phyloP scores from a whole-genome alignment of 495 filamentous ascomycete species.

The Tuber umbilicatum region DNA sequence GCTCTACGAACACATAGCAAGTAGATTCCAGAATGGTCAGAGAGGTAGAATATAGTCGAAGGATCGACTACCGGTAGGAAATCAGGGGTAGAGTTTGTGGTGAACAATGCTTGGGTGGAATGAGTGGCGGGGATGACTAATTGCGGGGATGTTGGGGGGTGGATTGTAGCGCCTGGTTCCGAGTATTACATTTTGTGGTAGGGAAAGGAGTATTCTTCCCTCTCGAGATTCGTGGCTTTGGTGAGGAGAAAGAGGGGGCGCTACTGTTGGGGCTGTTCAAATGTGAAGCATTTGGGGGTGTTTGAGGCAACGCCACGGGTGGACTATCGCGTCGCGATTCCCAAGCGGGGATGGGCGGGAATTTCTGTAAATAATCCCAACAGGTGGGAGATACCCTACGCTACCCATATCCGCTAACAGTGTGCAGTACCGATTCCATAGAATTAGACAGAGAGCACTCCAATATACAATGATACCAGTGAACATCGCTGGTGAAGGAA shows the following conservation, averaged over 20 bases:
- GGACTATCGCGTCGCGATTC: background rate
- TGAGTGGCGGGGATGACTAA: background rate
- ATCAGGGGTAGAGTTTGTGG: background rate
- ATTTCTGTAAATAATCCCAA: background rate
- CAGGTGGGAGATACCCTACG: background rate
- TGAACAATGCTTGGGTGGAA: background rate
- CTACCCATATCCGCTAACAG: no score
- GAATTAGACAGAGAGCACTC: background rate
- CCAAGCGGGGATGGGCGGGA: background rate
- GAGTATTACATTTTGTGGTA: background rate
- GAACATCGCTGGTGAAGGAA: background rate
- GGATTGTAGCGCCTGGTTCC: background rate
- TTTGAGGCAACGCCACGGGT: background rate
- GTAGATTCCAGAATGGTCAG: background rate
- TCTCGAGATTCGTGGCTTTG: background rate
- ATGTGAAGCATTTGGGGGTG: slow-evolving; percentile 2
- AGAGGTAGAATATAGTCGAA: background rate
- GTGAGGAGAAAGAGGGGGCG: background rate
- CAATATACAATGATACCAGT: no score
- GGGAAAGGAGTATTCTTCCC: background rate
- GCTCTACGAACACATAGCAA: background rate
- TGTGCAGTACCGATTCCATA: background rate
- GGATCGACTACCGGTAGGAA: background rate
- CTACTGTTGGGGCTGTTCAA: background rate
- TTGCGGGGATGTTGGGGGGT: background rate